Evolutionary conservation across 768 basidiomycete genomes (phyloP).

Genomic region (Suillus decipiens): DNA sequence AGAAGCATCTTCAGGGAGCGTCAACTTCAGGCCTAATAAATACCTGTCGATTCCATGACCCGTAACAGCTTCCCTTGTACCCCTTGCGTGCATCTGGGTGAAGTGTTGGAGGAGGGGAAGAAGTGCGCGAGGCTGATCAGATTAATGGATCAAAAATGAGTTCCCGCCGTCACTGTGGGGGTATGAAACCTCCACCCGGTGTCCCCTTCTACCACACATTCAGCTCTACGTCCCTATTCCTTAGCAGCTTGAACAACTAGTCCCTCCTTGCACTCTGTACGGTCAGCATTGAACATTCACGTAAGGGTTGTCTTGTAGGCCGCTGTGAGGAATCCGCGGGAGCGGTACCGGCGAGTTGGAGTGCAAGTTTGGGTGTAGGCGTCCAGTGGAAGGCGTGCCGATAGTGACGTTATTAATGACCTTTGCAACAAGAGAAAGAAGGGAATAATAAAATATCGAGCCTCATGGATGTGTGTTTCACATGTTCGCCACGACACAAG

Average conservation of each 20-base stretch:
- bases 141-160: constrained; percentile 12
- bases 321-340: constrained; percentile 75
- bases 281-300: constrained; percentile 80
- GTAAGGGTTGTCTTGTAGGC: constrained; percentile 94
- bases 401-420: background rate
- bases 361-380: constrained; percentile 88
- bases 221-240: constrained; percentile 6
- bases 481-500: background rate
- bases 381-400: constrained; percentile 67
- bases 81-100: constrained; percentile 64
- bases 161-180: background rate
- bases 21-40: constrained; percentile 77
- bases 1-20: constrained; percentile 30
- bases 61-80: constrained; percentile 75
- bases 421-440: background rate
- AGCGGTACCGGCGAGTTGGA: constrained; percentile 88
- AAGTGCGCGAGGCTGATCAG: constrained; percentile 26
- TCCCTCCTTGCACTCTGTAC: constrained; percentile 77
- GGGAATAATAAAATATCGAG: background rate
- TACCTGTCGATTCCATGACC: constrained; percentile 91
- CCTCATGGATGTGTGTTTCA: background rate
- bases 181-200: background rate
- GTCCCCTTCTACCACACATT: background rate
- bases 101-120: constrained; percentile 64
- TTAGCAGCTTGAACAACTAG: constrained; percentile 22